Conservation (phyloP, 2,329 filamentous ascomycete species). For the Colletotrichum cereale region DNA sequence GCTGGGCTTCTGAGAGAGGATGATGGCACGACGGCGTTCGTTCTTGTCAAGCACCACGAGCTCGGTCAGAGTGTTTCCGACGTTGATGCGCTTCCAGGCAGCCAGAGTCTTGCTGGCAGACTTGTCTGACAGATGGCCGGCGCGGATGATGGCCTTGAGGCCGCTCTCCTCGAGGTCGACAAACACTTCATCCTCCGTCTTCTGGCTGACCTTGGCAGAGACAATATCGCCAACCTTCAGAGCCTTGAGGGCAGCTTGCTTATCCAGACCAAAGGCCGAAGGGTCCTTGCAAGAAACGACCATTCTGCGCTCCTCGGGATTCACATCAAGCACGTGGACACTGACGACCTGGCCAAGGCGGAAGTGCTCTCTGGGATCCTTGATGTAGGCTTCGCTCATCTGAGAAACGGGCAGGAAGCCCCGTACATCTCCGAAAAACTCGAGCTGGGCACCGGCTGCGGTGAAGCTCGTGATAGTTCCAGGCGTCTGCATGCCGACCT, state of each 20-base stretch:
- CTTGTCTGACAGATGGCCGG: slow-evolving; percentile 87
- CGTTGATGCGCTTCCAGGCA: slow-evolving; percentile 82
- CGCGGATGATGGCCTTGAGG: slow-evolving; percentile 81
- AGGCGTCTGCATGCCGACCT: slow-evolving; percentile 80
- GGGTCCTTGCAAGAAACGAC: slow-evolving; percentile 95
- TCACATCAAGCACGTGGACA: slow-evolving; percentile 86
- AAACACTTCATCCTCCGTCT: slow-evolving; percentile 80
- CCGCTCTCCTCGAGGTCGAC: slow-evolving; percentile 81
- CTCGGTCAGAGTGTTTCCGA: slow-evolving; percentile 85
- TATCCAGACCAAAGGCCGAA: slow-evolving; percentile 78
- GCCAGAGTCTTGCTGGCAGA: slow-evolving; percentile 82
- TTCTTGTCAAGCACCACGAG: slow-evolving; percentile 91
- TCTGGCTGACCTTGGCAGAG: slow-evolving; percentile 83
- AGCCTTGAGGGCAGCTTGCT: slow-evolving; percentile 81
- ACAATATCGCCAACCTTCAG: slow-evolving; percentile 81
- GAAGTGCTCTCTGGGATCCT: slow-evolving; percentile 91
- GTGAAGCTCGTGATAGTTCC: slow-evolving; percentile 90
- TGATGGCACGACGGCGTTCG: slow-evolving; percentile 79
- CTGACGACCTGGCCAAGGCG: slow-evolving; percentile 90
- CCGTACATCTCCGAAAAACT: slow-evolving; percentile 87
- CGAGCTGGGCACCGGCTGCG: slow-evolving; percentile 84
- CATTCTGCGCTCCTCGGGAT: slow-evolving; percentile 77
- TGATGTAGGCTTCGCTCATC: slow-evolving; percentile 98
- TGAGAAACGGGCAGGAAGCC: slow-evolving; percentile 94
- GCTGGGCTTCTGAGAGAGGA: slow-evolving; percentile 85